Conservation (phyloP, 1,284 basidiomycete genomes). For the Pascua sp. region DNA sequence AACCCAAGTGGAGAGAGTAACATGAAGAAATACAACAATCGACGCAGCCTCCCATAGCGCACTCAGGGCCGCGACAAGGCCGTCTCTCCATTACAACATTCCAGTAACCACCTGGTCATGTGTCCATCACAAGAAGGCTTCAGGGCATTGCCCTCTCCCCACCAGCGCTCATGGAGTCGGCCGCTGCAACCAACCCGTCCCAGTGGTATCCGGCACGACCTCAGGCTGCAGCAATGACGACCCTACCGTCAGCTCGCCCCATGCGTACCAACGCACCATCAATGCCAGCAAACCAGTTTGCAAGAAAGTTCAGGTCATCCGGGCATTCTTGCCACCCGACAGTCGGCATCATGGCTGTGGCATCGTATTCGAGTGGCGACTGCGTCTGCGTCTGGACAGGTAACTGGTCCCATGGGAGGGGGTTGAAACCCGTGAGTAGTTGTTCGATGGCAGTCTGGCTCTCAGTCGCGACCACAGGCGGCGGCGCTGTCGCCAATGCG, state of each 20-base stretch:
- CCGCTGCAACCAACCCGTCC: no score
- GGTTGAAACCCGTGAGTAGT: constrained; percentile 11
- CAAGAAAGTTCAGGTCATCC: constrained; percentile 2
- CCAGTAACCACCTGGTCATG: no score
- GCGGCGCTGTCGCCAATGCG: constrained; percentile 14
- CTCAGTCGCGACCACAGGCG: not conserved
- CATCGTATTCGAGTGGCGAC: not conserved
- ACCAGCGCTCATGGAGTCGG: no score
- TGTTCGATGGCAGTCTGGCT: not conserved
- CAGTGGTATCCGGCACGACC: no score
- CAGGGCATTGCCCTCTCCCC: no score
- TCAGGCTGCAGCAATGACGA: not conserved
- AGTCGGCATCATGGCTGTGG: not conserved
- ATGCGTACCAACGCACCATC: not conserved
- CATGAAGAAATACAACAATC: no score
- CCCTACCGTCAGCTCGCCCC: not conserved
- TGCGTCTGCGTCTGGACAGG: not conserved
- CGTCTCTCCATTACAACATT: no score
- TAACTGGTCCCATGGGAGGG: constrained; percentile 13
- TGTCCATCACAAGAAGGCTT: no score
- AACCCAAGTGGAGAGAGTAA: no score
- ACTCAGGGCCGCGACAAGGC: no score
- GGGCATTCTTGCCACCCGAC: not conserved
- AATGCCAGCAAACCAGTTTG: constrained; percentile 3
- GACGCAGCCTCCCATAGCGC: no score